Conservation (phyloP, 257 asterid genomes). For the Solanum corneliomulleri region DNA sequence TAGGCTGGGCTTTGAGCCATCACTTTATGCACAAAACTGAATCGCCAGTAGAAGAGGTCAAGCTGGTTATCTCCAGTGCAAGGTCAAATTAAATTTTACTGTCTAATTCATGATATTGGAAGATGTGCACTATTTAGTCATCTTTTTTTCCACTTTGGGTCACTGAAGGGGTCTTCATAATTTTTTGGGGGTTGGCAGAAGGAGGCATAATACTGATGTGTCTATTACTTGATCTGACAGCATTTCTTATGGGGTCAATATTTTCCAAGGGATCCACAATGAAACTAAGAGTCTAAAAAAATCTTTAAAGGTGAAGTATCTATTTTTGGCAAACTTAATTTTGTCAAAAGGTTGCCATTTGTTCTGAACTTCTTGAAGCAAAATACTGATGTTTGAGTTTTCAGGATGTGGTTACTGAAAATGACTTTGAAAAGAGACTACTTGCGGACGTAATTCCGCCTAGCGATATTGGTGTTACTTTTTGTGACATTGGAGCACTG, state of each 20-base stretch:
- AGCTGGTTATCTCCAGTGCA: conserved; percentile 49
- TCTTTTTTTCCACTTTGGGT: not conserved
- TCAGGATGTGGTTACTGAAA: conserved; percentile 81
- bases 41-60: conserved; percentile 26
- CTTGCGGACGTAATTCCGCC: conserved; percentile 83
- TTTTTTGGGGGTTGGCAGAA: not conserved
- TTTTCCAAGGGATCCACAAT: conserved; percentile 62
- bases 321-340: not conserved
- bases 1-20: conserved; percentile 87
- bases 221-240: conserved; percentile 28
- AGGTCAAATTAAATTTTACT: conserved; percentile 25
- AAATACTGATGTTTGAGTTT: conserved; percentile 1
- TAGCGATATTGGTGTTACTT: conserved; percentile 77
- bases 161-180: not conserved
- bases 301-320: conserved; percentile 60
- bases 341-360: not conserved
- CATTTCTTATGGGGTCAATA: conserved; percentile 57
- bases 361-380: not conserved
- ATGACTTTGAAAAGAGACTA: conserved; percentile 77
- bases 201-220: not conserved
- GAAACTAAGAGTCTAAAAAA: conserved; percentile 65
- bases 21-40: conserved; percentile 64
- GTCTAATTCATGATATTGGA: not conserved
- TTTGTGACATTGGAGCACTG: conserved; percentile 82
- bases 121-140: not conserved